Base-by-base conservation (phyloP, 257 asterid genomes). In the Capsicum rhomboideum region DNA sequence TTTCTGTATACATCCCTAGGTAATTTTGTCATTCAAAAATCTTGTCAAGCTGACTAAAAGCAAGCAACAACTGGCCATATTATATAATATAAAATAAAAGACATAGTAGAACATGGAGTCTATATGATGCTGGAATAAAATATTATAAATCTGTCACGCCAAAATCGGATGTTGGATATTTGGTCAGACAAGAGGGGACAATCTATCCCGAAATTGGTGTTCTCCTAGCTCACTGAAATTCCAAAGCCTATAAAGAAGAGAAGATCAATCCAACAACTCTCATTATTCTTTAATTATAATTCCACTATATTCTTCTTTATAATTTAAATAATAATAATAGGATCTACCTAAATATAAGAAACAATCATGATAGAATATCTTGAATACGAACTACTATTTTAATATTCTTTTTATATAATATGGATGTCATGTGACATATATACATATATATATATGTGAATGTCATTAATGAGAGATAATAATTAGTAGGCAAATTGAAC, bases 271-370 rank as follows among this genome's bases (percentile, higher is more conserved):
- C 75, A 71, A 28, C 68, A 66, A 83, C 63, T 29, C 31, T 78
- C 82, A 55, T 85, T 86, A 86, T 90, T 80, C 84, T 78, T 85
- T 86, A 86, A 87, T 87, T 86, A 89, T 85, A 53, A 83, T 11
- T 55, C 17, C 71, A 82, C 63, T 23, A 18, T 66, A 44, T 5
- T 68, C 6, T 61, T 8, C 14, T 6, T 68, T n/a, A n/a, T 6
- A 17, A 31, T 17, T 54, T 59, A 52, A 14, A 34, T 72, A 71
- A 66, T 89, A 88, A 82, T 85, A 68, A 64, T 53, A 52, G 26
- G 72, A 90, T 87, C 90, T 58, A 78, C 90, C 88, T 90, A 28
- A 89, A 87, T 85, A 75, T 82, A 89, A 80, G 87, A 88, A 46
- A 85, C 75, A 86, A 78, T 83, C 89, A 87, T 81, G 83, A 74